These are phyloP conservation scores for Taphrina deformans DNA, from an alignment of 1,139 yeast genomes.

Conservation along the genomic window DNA sequence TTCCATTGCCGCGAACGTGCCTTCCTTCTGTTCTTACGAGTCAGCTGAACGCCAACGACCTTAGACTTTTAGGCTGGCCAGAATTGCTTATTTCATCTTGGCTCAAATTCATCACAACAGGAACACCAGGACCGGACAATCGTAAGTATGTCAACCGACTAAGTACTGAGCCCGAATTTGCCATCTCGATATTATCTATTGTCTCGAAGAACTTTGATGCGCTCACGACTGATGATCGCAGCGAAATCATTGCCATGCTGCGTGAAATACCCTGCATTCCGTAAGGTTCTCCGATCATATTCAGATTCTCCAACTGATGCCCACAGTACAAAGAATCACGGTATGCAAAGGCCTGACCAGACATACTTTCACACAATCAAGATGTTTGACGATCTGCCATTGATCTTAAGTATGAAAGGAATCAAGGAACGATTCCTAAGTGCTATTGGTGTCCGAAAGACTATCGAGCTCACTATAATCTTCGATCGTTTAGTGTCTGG, in stretches of 20 bases:
- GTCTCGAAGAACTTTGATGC: slow-evolving; percentile 43
- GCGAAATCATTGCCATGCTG: slow-evolving; percentile 39
- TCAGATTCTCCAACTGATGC: background rate
- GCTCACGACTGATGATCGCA: slow-evolving; percentile 36
- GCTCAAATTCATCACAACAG: slow-evolving; percentile 41
- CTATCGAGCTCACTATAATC: slow-evolving; percentile 49
- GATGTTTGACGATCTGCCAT: slow-evolving; percentile 48
- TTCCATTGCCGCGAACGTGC: slow-evolving; percentile 46
- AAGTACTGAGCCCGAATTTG: slow-evolving; percentile 42
- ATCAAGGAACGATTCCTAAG: slow-evolving; percentile 44
- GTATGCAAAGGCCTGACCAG: slow-evolving; percentile 47
- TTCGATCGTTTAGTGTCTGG: slow-evolving; percentile 45
- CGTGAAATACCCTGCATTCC: slow-evolving; percentile 45
- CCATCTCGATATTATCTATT: slow-evolving; percentile 42
- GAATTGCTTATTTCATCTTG: slow-evolving; percentile 43
- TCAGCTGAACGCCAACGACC: slow-evolving; percentile 39
- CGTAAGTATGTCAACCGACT: slow-evolving; percentile 39
- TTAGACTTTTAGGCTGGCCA: slow-evolving; percentile 42
- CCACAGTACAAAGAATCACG: slow-evolving; percentile 44
- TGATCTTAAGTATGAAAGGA: slow-evolving; percentile 42
- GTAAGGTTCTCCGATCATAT: background rate
- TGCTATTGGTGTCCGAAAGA: slow-evolving; percentile 47
- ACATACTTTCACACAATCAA: slow-evolving; percentile 45
- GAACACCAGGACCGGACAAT: background rate
- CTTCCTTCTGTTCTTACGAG: slow-evolving; percentile 42